A percentile compares a stretch with the other conserved stretches of the same genome.
These are phyloP conservation scores for Mortierella sp. DNA, from an alignment of 371 early-diverging fungal genomes.

Conservation along the genomic window DNA sequence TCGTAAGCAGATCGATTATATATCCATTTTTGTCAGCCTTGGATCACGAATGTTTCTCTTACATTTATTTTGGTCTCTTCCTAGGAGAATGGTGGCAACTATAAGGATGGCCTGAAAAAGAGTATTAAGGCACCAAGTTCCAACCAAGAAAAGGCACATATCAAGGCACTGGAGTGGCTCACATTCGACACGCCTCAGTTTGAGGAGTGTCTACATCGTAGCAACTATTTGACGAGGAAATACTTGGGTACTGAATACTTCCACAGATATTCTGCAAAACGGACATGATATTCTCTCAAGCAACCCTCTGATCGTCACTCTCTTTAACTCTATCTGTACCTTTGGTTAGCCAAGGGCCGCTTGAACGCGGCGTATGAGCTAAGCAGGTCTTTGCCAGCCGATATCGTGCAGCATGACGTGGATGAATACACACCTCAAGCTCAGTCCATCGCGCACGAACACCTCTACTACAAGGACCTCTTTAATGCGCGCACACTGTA, in stretches of 20 bases:
- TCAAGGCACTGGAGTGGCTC: slow-evolving; percentile 47
- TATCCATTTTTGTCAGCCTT: too few relatives aligned
- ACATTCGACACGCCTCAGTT: slow-evolving; percentile 26
- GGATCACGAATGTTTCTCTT: too few relatives aligned
- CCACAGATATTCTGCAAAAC: too few relatives aligned
- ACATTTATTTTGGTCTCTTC: background rate
- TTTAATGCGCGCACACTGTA: slow-evolving; percentile 22
- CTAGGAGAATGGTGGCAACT: slow-evolving; percentile 8
- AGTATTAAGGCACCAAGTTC: slow-evolving; percentile 14
- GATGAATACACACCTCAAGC: background rate
- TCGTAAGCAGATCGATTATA: slow-evolving; percentile 37
- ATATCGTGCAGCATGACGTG: slow-evolving; percentile 17
- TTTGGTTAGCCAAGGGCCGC: slow-evolving; percentile 41
- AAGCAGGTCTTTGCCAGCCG: slow-evolving; percentile 28
- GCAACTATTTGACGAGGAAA: slow-evolving; percentile 35
- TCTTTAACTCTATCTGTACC: background rate
- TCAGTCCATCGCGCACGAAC: slow-evolving; percentile 25
- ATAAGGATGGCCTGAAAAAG: slow-evolving; percentile 13
- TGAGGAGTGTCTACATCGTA: slow-evolving; percentile 31
- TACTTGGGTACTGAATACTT: slow-evolving; percentile 35
- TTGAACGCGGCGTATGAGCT: slow-evolving; percentile 38
- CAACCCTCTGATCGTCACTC: background rate
- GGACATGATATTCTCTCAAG: background rate
- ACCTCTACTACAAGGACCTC: slow-evolving; percentile 31
- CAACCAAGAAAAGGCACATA: slow-evolving; percentile 16